Evolutionary conservation across 2,329 filamentous ascomycete genomes (phyloP), one percentile per base, ranked within the genome.

Genomic region (Orbilia ellipsospora): DNA sequence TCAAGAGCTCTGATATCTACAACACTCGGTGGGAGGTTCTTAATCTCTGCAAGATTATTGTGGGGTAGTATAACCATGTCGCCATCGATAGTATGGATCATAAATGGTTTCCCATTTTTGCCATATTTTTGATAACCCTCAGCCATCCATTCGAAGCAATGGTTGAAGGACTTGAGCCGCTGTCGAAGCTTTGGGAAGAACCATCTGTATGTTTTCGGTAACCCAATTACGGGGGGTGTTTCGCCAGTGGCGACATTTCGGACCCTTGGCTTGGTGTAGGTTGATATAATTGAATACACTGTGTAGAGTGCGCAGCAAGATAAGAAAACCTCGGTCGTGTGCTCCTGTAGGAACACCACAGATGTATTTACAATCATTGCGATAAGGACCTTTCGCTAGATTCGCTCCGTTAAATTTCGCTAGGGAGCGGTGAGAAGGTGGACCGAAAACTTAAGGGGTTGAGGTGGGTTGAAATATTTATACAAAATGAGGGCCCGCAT

Each of bases 191-290:
- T 72, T 23, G 73, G 66, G 20, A 77, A 77, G 40, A 77, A 48
- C 73, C 73, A 77, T 72, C 28, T 52, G 55, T 66, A 66, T 1
- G 57, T 57, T 40, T 48, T 67, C 7, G 73, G 73, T 20, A 70
- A 60, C 16, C 73, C 73, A 16, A 82, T 79, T 78, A 83, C 81
- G 77, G 28, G 48, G 7, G 59, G 64, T 13, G 70, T 56, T 56
- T 75, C 66, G 23, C 60, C 67, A 6, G 73, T 77, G 15, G 13
- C 8, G 10, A 66, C 12, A 28, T 77, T 45, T 54, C 51, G 20
- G 40, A 61, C 61, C 31, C 57, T 60, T 1, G 66, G 66, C 59
- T 67, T 72, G 2, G 51, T 65, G 40, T 75, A 69, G 45, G 40
- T 55, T n/a, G 52, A 55, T 16, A 69, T 42, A 40, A 52, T 15